phyloP scores from a whole-genome alignment of 768 basidiomycete genomes.

The Candolleomyces aberdarensis region DNA sequence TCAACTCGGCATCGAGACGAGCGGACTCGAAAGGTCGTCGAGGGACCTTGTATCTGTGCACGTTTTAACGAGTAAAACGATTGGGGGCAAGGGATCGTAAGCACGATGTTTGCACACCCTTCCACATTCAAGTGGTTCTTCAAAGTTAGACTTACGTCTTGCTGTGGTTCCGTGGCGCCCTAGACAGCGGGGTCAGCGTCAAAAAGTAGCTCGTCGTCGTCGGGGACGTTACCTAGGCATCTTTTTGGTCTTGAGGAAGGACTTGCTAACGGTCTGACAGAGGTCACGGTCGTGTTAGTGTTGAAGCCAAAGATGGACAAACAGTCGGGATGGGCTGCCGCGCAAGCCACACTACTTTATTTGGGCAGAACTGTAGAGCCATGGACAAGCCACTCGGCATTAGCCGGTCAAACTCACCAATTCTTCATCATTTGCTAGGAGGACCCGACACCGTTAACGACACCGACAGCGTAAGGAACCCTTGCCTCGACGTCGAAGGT shows the following conservation, averaged over 20 bases:
- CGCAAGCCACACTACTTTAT: slow-evolving; percentile 12
- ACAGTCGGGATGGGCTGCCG: slow-evolving; percentile 27
- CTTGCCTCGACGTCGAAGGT: slow-evolving; percentile 2
- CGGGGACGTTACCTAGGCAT: slow-evolving; percentile 76
- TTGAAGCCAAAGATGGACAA: slow-evolving; percentile 31
- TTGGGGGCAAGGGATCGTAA: slow-evolving; percentile 59
- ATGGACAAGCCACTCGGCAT: slow-evolving; percentile 58
- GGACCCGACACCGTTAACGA: slow-evolving; percentile 38
- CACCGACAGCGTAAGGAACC: slow-evolving; percentile 44
- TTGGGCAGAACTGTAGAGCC: slow-evolving; percentile 64
- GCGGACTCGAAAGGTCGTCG: slow-evolving; percentile 95
- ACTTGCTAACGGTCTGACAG: slow-evolving; percentile 11
- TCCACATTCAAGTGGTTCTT: slow-evolving; percentile 69
- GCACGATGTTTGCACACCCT: slow-evolving; percentile 44
- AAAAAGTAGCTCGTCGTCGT: slow-evolving; percentile 10
- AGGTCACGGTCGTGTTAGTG: not conserved
- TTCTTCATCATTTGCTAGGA: slow-evolving; percentile 21
- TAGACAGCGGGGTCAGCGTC: slow-evolving; percentile 32
- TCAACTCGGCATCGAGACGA: slow-evolving; percentile 98
- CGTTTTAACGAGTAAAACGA: slow-evolving; percentile 40
- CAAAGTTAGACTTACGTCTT: slow-evolving; percentile 81
- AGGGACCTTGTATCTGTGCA: slow-evolving; percentile 94
- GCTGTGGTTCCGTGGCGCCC: slow-evolving; percentile 89
- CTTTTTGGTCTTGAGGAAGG: slow-evolving; percentile 55
- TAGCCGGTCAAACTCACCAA: slow-evolving; percentile 33